These are phyloP conservation scores for Fusarium illudens DNA, from an alignment of 2,329 filamentous ascomycete species.

Conservation along the genomic window DNA sequence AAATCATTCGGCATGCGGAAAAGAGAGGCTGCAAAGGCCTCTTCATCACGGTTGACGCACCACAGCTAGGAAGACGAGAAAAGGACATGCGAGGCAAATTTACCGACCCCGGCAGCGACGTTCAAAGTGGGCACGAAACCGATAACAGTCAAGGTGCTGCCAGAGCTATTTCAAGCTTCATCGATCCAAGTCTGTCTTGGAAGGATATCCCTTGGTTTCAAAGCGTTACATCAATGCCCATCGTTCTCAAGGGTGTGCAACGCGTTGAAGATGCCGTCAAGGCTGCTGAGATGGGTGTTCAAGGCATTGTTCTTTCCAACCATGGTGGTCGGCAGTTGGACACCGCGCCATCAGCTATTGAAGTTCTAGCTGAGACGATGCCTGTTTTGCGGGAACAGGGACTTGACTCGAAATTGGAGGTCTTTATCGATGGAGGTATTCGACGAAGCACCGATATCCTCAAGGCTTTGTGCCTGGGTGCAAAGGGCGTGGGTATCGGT, in stretches of 20 bases:
- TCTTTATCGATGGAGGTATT: conserved; percentile 90
- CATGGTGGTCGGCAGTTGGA: conserved; percentile 97
- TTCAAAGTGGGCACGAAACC: conserved; percentile 54
- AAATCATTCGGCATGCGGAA: conserved; percentile 92
- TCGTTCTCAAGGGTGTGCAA: conserved; percentile 95
- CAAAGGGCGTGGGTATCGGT: conserved; percentile 90
- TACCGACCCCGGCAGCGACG: background rate
- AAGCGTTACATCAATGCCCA: conserved; percentile 89
- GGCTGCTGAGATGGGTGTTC: conserved; percentile 80
- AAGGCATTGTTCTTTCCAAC: conserved; percentile 97
- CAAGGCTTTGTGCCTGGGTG: conserved; percentile 92
- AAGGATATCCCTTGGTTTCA: conserved; percentile 93
- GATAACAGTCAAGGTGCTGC: conserved; percentile 84
- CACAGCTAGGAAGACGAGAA: conserved; percentile 92
- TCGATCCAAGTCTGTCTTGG: conserved; percentile 86
- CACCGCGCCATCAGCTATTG: conserved; percentile 85
- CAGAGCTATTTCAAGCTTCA: conserved; percentile 70
- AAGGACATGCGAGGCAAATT: conserved; percentile 93
- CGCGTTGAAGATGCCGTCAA: conserved; percentile 91
- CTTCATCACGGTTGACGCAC: conserved; percentile 99
- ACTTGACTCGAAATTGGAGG: conserved; percentile 78
- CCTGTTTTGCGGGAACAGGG: conserved; percentile 78
- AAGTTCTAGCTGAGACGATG: conserved; percentile 92
- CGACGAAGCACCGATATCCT: conserved; percentile 91
- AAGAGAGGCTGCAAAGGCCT: conserved; percentile 89